Evolutionary conservation across 1,139 yeast genomes (phyloP), one percentile per base, ranked within the genome.

Genomic region (Kodamaea derodonti): DNA sequence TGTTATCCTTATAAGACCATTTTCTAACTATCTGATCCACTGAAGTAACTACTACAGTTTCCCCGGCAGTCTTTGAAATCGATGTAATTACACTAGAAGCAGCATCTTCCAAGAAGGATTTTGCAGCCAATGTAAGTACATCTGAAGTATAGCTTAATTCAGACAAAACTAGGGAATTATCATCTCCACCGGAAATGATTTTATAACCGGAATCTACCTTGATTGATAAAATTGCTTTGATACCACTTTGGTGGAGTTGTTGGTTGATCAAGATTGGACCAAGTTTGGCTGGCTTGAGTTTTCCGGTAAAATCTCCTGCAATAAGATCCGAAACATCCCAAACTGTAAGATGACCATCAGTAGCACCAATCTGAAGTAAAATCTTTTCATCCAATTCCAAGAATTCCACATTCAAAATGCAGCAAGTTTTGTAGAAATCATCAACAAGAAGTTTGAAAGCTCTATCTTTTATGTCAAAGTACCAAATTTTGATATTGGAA

Each of bases 51-150:
- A 80, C 58, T 10, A 64, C 46, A 12, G 39, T 41, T 2, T 42
- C 27, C 1, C 32, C 37, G 1, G 50, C 51, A 1, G 67, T 45
- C 2, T 53, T 33, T 0, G 70, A 59, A 2, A 86, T 62, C 0
- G 87, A 77, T 0, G 97, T 87, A 27, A 90, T 80, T 0, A 97
- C 85, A 1, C 96, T 83, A 0, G 96, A 77, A 3, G 95, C 96
- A 0, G 95, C 96, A 24, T 62, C 58, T 11, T 63, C 65, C 2
- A 61, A 54, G 39, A 71, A 68, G 1, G 68, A 51, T 1, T 53
- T 40, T 0, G 62, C 48, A 2, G 47, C 45, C 15, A 65, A 49
- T 0, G 30, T 33, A 2, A 58, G 44, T 4, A 38, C 38, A 1
- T 28, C 47, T 1, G 25, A 31, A 3, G 46, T 43, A n/a, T 60